Evolutionary conservation across 208 protist species (phyloP).

Genomic region (Porcisia hertigi): DNA sequence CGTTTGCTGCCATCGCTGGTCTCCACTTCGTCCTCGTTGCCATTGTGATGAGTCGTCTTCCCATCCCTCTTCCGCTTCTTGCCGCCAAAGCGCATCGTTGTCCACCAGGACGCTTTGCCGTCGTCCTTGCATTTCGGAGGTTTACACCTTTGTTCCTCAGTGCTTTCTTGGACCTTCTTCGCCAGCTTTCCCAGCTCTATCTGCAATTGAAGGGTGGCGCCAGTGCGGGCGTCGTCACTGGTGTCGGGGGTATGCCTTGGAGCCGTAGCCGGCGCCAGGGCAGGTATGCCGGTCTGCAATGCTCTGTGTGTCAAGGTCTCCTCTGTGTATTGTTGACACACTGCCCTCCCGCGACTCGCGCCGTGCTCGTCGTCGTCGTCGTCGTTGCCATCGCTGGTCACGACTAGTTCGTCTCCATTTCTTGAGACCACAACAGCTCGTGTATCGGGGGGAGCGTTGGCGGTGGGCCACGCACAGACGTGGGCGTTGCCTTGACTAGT

Average conservation of each 20-base stretch:
- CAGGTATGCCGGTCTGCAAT: background rate
- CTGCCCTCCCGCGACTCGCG: background rate
- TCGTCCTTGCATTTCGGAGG: constrained; percentile 21
- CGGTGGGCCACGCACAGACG: background rate
- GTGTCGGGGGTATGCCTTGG: background rate
- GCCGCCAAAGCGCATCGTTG: constrained; percentile 15
- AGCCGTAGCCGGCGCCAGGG: background rate
- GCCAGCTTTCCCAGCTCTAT: constrained; percentile 39
- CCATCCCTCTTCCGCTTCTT: constrained; percentile 27
- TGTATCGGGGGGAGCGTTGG: background rate
- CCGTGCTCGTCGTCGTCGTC: background rate
- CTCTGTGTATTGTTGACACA: background rate
- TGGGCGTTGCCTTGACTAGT: background rate
- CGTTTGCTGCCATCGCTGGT: background rate
- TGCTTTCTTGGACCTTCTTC: constrained; percentile 42
- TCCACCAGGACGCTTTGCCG: constrained; percentile 1
- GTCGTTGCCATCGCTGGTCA: background rate
- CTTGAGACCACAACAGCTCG: background rate
- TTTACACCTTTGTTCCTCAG: constrained; percentile 36
- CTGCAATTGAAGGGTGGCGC: constrained; percentile 24
- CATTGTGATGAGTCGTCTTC: background rate
- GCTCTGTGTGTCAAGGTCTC: background rate
- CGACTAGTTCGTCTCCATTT: background rate
- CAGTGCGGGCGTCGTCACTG: background rate
- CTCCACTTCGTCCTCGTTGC: constrained; percentile 4